These are phyloP conservation scores for Coprinellus micaceus DNA, from an alignment of 768 basidiomycete species.

Conservation along the genomic window DNA sequence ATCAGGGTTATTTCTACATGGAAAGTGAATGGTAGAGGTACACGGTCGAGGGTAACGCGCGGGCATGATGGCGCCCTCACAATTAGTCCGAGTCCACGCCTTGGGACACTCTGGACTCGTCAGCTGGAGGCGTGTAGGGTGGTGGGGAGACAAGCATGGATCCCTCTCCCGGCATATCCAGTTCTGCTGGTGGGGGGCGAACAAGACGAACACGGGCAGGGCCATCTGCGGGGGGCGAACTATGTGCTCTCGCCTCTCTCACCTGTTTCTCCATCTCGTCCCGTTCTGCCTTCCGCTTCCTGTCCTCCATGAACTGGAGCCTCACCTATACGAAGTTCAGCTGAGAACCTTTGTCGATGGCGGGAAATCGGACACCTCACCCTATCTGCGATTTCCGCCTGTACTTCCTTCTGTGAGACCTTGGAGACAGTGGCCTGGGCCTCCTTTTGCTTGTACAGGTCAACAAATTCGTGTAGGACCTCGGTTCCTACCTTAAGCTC, in stretches of 20 bases:
- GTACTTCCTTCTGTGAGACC: conserved; percentile 57
- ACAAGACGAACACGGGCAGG: conserved; percentile 10
- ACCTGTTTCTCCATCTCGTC: conserved; percentile 60
- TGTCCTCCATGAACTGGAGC: conserved; percentile 75
- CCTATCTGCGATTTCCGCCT: conserved; percentile 51
- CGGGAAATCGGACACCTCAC: conserved; percentile 26
- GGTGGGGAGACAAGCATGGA: not conserved
- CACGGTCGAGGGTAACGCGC: too few species aligned
- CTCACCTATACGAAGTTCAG: conserved; percentile 50
- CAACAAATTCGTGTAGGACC: conserved; percentile 61
- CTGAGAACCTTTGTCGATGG: not conserved
- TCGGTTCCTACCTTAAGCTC: conserved; percentile 62
- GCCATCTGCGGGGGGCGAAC: conserved; percentile 17
- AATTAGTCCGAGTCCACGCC: too few species aligned
- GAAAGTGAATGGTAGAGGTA: too few species aligned
- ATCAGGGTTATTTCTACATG: too few species aligned
- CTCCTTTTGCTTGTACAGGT: conserved; percentile 47
- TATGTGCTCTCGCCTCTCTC: conserved; percentile 37
- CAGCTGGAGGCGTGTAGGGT: not conserved
- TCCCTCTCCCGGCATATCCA: not conserved
- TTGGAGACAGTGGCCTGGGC: conserved; percentile 45
- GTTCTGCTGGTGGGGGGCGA: not conserved
- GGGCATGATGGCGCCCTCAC: too few species aligned
- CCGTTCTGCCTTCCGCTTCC: conserved; percentile 49
- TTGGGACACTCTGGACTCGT: not conserved